A percentile compares a stretch with the other conserved stretches of the same genome.
Conservation (phyloP, 306 rosid species). For the Gynostemma pentaphyllum region DNA sequence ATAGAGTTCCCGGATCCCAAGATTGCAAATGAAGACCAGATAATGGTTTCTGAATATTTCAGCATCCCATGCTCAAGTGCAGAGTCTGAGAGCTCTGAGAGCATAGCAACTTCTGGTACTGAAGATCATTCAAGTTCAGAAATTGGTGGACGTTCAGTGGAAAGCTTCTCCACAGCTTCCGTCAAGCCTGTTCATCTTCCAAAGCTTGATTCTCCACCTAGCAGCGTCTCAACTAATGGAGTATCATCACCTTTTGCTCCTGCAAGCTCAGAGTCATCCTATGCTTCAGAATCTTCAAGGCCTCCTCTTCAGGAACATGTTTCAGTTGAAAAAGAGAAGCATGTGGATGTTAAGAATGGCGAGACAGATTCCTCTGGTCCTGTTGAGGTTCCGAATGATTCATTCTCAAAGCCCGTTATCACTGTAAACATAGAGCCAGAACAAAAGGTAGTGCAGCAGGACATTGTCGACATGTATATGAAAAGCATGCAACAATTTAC, state of each 20-base stretch:
- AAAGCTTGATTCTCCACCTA: conserved; percentile 59
- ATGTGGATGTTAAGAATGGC: conserved; percentile 38
- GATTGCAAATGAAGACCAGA: conserved; percentile 64
- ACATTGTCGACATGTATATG: conserved; percentile 93
- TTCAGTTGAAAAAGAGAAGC: conserved; percentile 23
- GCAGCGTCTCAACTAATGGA: conserved; percentile 61
- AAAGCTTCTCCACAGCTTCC: conserved; percentile 12
- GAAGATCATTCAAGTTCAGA: conserved; percentile 25
- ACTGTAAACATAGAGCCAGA: conserved; percentile 66
- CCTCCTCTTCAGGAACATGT: conserved; percentile 16
- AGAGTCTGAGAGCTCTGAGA: conserved; percentile 55
- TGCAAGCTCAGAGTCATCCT: conserved; percentile 9
- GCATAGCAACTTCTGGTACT: conserved; percentile 37
- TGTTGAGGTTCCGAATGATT: conserved; percentile 29
- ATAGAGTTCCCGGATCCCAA: conserved; percentile 88
- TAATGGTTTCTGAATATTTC: conserved; percentile 83
- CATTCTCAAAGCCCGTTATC: conserved; percentile 37
- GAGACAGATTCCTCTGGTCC: conserved; percentile 49
- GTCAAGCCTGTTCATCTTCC: conserved; percentile 34
- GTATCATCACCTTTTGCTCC: conserved; percentile 20
- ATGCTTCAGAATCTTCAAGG: conserved; percentile 2
- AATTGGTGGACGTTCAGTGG: neutral
- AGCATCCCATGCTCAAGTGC: conserved; percentile 41
- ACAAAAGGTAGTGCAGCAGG: conserved; percentile 82
- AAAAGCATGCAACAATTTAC: conserved; percentile 98